phyloP scores from a whole-genome alignment of 2,329 filamentous ascomycete genomes.

The Aureobasidium sp. region DNA sequence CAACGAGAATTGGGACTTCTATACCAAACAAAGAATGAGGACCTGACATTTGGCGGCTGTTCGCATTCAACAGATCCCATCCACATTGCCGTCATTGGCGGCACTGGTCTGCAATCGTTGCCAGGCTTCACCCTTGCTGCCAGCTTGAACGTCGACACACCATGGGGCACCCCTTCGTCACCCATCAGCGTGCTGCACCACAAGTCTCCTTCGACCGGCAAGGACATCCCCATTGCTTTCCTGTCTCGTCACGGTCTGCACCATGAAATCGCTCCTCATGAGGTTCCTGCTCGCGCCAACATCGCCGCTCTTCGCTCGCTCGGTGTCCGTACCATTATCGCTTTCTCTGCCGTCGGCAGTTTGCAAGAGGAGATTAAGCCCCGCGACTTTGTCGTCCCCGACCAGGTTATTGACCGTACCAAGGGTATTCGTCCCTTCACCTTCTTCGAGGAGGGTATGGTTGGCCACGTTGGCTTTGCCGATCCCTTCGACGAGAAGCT shows the following conservation, averaged over 20 bases:
- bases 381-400: constrained; percentile 91
- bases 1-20: not conserved
- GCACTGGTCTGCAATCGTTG: constrained; percentile 83
- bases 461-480: constrained; percentile 90
- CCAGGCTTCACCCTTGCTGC: constrained; percentile 82
- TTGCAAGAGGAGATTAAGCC: constrained; percentile 89
- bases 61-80: constrained; percentile 34
- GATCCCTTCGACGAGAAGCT: constrained; percentile 85
- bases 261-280: constrained; percentile 87
- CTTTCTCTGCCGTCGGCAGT: constrained; percentile 90
- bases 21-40: not conserved
- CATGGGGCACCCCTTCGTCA: constrained; percentile 76
- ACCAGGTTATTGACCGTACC: constrained; percentile 95
- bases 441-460: constrained; percentile 87
- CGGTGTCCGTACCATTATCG: constrained; percentile 84
- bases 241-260: constrained; percentile 83
- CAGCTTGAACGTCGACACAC: constrained; percentile 66
- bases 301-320: constrained; percentile 92
- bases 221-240: constrained; percentile 68
- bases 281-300: constrained; percentile 91
- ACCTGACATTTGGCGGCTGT: constrained; percentile 12
- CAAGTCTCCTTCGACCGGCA: constrained; percentile 59
- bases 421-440: constrained; percentile 93
- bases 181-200: constrained; percentile 85
- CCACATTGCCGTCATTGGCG: constrained; percentile 50